These are phyloP conservation scores for Ceratocystis albifundus DNA, from an alignment of 2,329 filamentous ascomycete genomes.

Conservation along the genomic window DNA sequence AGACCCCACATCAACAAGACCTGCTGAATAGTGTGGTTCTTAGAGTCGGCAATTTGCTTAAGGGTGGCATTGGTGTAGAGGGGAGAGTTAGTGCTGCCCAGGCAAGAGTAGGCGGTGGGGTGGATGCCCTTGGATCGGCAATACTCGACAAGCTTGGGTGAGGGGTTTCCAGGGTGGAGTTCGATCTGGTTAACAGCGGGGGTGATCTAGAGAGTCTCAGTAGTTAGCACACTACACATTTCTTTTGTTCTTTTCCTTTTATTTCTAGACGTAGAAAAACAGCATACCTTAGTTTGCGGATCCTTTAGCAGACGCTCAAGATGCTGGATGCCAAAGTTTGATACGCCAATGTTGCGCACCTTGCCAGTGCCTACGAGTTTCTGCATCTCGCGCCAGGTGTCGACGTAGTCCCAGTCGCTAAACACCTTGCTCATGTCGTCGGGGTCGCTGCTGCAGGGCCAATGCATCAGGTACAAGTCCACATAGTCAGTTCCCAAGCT, in stretches of 20 bases:
- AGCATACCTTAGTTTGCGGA: slow-evolving; percentile 38
- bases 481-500: slow-evolving; percentile 53
- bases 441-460: slow-evolving; percentile 54
- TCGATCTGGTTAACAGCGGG: slow-evolving; percentile 73
- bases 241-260: neutral
- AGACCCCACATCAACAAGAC: slow-evolving; percentile 71
- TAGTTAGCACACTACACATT: slow-evolving; percentile 34
- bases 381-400: slow-evolving; percentile 66
- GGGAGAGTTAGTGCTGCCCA: slow-evolving; percentile 59
- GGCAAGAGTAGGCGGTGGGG: slow-evolving; percentile 60
- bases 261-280: neutral
- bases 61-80: slow-evolving; percentile 56
- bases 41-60: slow-evolving; percentile 49
- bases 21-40: slow-evolving; percentile 62
- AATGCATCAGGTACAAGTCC: slow-evolving; percentile 62
- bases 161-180: slow-evolving; percentile 69
- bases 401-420: slow-evolving; percentile 68
- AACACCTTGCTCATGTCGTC: slow-evolving; percentile 54
- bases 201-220: slow-evolving; percentile 33
- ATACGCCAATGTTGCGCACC: slow-evolving; percentile 70
- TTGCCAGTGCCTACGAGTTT: slow-evolving; percentile 58
- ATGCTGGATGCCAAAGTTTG: slow-evolving; percentile 74
- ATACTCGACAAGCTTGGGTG: slow-evolving; percentile 66
- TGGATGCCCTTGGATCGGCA: slow-evolving; percentile 63
- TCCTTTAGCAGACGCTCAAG: slow-evolving; percentile 64